A percentile compares a stretch with the other conserved stretches of the same genome.
phyloP scores from a whole-genome alignment of 2,329 filamentous ascomycete species.

The Aspergillus chevalieri region DNA sequence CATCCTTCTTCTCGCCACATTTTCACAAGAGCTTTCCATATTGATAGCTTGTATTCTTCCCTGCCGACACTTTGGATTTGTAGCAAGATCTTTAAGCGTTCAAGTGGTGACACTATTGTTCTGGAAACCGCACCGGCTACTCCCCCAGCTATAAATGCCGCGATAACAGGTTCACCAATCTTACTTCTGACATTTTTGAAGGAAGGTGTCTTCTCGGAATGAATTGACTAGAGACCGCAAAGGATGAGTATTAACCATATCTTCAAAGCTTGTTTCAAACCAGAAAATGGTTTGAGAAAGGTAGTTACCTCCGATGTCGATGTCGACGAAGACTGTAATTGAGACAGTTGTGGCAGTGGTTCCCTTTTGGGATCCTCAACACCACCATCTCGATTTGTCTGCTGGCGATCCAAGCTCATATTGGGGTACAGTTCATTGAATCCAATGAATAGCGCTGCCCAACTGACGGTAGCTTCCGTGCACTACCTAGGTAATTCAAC shows the following conservation, averaged over 20 bases:
- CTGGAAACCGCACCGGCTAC: conserved; percentile 94
- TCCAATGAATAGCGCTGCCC: not conserved
- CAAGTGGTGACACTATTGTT: conserved; percentile 92
- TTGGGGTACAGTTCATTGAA: conserved; percentile 6
- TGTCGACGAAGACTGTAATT: conserved; percentile 10
- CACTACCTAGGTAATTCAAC: not conserved
- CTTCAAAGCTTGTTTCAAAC: not conserved
- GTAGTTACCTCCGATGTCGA: conserved; percentile 17
- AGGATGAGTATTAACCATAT: not conserved
- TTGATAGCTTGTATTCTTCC: conserved; percentile 88
- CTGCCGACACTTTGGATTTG: conserved; percentile 88
- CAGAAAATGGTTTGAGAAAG: no score
- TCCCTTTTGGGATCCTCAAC: conserved; percentile 12
- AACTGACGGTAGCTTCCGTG: not conserved
- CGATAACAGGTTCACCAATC: conserved; percentile 75
- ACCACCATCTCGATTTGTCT: conserved; percentile 16
- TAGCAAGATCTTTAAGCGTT: conserved; percentile 95
- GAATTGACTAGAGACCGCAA: conserved; percentile 14
- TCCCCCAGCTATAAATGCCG: conserved; percentile 89
- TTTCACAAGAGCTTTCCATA: conserved; percentile 80
- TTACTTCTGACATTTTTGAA: conserved; percentile 24
- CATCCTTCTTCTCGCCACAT: conserved; percentile 98
- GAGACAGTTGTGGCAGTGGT: conserved; percentile 15
- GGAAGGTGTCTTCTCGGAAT: conserved; percentile 10
- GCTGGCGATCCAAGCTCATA: conserved; percentile 33